Evolutionary conservation across 345 rosid genomes (phyloP).

Genomic region (Heritiera fomes): DNA sequence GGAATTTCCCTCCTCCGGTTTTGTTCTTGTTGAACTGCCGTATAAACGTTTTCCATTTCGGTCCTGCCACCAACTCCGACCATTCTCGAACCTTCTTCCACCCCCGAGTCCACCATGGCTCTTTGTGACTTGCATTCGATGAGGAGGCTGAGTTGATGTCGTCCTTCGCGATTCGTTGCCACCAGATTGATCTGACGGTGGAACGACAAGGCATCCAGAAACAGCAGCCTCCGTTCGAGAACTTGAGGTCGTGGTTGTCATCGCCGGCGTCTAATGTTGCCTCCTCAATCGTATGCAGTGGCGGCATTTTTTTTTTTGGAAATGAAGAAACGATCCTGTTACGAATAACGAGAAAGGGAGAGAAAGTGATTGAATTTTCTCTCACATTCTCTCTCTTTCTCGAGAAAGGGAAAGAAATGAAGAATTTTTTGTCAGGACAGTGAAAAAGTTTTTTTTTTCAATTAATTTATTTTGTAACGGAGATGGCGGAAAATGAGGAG

Average conservation of each 20-base stretch:
- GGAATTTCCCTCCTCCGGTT: conserved; percentile 32
- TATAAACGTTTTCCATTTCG: conserved; percentile 56
- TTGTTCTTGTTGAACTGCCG: conserved; percentile 40
- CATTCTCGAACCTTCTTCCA: conserved; percentile 52
- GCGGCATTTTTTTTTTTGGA: conserved; percentile 21
- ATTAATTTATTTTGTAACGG: neutral
- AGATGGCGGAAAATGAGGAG: neutral
- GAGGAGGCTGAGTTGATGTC: conserved; percentile 26
- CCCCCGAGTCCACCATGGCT: conserved; percentile 43
- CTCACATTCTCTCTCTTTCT: neutral
- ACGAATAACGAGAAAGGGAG: conserved; percentile 19
- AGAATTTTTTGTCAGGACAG: neutral
- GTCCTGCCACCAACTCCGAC: conserved; percentile 54
- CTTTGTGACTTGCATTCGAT: neutral
- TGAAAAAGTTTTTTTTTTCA: neutral
- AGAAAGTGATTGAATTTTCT: conserved; percentile 19
- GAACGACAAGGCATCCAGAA: conserved; percentile 36
- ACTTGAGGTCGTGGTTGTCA: conserved; percentile 32
- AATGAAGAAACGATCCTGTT: neutral
- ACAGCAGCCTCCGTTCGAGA: conserved; percentile 42
- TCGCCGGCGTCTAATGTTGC: conserved; percentile 27
- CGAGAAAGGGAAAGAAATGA: neutral
- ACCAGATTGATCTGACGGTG: conserved; percentile 39
- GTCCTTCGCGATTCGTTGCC: conserved; percentile 41
- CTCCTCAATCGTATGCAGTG: conserved; percentile 6